Evolutionary conservation across 2,329 filamentous ascomycete species (phyloP), one percentile per base, ranked within the genome.

Genomic region (Cladosporium oxysporum): DNA sequence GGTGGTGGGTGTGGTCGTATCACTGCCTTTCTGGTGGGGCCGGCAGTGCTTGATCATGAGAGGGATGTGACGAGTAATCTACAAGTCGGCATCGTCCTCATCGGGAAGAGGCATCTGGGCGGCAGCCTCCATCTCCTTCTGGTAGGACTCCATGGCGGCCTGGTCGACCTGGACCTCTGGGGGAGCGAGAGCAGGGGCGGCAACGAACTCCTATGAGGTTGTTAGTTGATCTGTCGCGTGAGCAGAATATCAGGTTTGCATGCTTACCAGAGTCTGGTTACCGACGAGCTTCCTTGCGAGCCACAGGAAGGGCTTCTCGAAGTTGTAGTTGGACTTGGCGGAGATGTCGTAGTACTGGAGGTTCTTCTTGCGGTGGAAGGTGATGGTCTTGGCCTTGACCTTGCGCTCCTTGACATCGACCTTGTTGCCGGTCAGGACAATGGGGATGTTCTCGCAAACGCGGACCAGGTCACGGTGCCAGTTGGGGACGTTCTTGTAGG

Each of bases 291-390:
- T 99, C 82, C 95, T 90, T 75, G 93, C 94, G 76, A 99, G 90
- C 95, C 95, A 98, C 76, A 98, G 90, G 92, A 99, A 98, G 71
- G 94, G 94, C 89, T 98, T 99, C 90, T 98, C 94, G 83, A 98
- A 98, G 90, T 98, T 98, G 86, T 99, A 98, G 88, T 98, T 98
- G 79, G 93, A 97, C 87, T 98, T 99, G 83, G 95, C 95, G 50
- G 93, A 97, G 81, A 98, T 98, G 76, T 98, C 95, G 88, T 99
- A 99, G 89, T 98, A 99, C 85, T 99, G 95, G 62, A 99, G 90
- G 85, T 98, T 99, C 90, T 99, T 99, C 92, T 99, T 99, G 84
- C 95, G 92, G 88, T 99, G 95, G 91, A 99, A 99, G 73, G 95
- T 99, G 84, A 99, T 99, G 80, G 94, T 96, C 92, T 99, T 99